Conservation (phyloP, 805 yeast species). For the Clavispora fructus region DNA sequence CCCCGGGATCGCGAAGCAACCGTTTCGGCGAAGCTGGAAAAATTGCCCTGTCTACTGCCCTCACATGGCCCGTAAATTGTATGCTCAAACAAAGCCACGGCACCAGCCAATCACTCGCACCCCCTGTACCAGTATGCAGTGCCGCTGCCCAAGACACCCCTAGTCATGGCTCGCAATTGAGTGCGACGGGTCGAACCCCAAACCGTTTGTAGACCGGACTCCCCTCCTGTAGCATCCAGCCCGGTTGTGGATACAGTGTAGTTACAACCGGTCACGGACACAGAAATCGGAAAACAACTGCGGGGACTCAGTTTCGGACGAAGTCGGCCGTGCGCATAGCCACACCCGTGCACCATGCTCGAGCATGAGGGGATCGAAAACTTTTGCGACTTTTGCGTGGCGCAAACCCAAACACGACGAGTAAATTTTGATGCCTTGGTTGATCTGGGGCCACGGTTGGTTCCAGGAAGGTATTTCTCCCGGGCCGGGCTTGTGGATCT, state of each 20-base stretch:
- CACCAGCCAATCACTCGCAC: neutral
- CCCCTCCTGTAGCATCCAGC: neutral
- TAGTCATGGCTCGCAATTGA: neutral
- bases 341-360: neutral
- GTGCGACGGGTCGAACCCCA: neutral
- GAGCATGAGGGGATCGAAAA: neutral
- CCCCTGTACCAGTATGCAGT: neutral
- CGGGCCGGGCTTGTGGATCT: neutral
- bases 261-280: neutral
- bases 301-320: neutral
- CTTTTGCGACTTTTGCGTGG: no score
- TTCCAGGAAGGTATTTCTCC: neutral
- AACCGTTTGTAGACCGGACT: neutral
- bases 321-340: neutral
- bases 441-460: no score
- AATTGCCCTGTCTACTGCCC: neutral
- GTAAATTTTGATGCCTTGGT: no score
- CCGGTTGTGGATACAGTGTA: neutral
- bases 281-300: neutral
- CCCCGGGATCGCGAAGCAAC: no score
- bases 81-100: neutral
- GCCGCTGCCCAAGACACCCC: neutral
- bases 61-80: neutral
- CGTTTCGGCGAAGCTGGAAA: neutral
- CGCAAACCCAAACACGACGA: no score